These are phyloP conservation scores for Chalaropsis ovoidea DNA, from an alignment of 2,329 filamentous ascomycete species.

Conservation along the genomic window DNA sequence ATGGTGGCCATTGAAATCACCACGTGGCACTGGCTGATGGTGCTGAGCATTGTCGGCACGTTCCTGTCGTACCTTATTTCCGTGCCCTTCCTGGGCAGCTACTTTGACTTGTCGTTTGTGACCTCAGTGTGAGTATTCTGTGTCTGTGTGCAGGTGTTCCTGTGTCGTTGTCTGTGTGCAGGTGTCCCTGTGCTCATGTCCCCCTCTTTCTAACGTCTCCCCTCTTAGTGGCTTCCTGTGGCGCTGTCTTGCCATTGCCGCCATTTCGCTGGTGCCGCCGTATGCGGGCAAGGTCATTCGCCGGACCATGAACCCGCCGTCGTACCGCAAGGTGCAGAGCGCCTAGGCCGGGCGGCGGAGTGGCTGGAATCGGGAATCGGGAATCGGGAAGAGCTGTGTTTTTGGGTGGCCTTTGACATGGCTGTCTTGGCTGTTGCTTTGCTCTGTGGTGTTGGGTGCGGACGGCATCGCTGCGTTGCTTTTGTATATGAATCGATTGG, in stretches of 20 bases:
- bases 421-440: conserved; percentile 8
- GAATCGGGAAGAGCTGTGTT: neutral
- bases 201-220: neutral
- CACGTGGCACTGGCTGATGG: conserved; percentile 94
- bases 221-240: conserved; percentile 65
- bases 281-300: conserved; percentile 79
- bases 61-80: conserved; percentile 69
- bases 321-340: conserved; percentile 83
- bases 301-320: conserved; percentile 78
- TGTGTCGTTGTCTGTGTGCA: neutral
- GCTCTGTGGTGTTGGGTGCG: neutral
- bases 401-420: neutral
- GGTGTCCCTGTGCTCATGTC: neutral
- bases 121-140: conserved; percentile 49
- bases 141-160: neutral
- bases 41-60: conserved; percentile 72
- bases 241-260: conserved; percentile 70
- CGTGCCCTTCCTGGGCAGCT: conserved; percentile 76
- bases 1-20: conserved; percentile 97
- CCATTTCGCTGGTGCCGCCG: conserved; percentile 73
- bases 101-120: conserved; percentile 77
- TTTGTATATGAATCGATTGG: conserved; percentile 14
- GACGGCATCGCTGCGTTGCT: neutral
- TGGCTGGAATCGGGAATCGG: neutral
- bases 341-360: conserved; percentile 36